A percentile compares a stretch with the other conserved stretches of the same genome.
Evolutionary conservation across 2,329 filamentous ascomycete species (phyloP).

Genomic region (Dothistroma septosporum): DNA sequence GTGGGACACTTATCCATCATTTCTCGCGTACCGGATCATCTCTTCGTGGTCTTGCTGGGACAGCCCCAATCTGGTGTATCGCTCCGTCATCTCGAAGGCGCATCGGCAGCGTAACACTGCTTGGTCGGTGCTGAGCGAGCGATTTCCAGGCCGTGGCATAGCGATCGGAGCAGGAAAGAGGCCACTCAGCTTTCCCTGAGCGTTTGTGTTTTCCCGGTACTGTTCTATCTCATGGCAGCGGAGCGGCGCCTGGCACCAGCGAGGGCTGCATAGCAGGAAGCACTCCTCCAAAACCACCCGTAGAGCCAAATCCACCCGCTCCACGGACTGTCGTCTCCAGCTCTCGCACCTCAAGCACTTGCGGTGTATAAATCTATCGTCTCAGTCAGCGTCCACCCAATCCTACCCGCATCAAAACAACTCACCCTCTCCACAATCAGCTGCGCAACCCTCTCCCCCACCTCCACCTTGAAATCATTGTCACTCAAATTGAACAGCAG

Average conservation of each 20-base stretch:
- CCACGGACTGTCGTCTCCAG: constrained; percentile 88
- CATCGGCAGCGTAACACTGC: not conserved
- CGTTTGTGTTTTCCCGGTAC: not conserved
- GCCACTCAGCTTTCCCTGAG: not conserved
- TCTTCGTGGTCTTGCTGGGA: not conserved
- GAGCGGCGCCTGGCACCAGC: not conserved
- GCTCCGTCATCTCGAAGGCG: not conserved
- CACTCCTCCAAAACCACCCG: constrained; percentile 53
- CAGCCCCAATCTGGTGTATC: no score
- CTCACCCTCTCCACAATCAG: constrained; percentile 77
- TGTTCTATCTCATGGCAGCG: not conserved
- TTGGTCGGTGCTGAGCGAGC: not conserved
- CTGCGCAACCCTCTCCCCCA: constrained; percentile 89
- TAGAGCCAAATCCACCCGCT: constrained; percentile 87
- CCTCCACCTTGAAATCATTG: constrained; percentile 71
- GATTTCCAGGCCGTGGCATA: not conserved
- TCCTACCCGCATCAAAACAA: constrained; percentile 2
- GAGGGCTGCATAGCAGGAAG: constrained; percentile 20
- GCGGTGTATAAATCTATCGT: constrained; percentile 75
- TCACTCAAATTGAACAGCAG: constrained; percentile 91
- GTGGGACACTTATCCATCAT: not conserved
- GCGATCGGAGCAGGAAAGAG: not conserved
- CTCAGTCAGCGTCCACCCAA: constrained; percentile 11
- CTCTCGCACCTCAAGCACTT: constrained; percentile 82
- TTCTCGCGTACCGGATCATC: not conserved